Evolutionary conservation across 1,139 yeast species (phyloP), one percentile per base, ranked within the genome.

Genomic region (Nakaseomyces nivariensis): DNA sequence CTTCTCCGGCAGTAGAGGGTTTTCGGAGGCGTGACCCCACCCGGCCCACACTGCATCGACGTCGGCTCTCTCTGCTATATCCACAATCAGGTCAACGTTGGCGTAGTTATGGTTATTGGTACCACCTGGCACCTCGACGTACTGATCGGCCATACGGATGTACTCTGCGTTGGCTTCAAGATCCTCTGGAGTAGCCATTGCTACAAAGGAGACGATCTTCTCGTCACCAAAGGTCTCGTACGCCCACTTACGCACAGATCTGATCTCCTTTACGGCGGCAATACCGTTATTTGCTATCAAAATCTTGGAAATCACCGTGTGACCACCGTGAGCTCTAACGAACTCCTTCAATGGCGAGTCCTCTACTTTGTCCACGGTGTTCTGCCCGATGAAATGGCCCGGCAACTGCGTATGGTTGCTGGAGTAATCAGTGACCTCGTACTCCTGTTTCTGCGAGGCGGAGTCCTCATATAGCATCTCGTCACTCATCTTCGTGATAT

Each of bases 11-110:
- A 92, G 79, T 52, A 76, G 70, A 17, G 99, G 99, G 72, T 94
- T 92, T 72, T 92, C 99, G 26, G 96, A 87, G 37, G 99, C 99
- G 68, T 94, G 98, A 61, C 99, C 99, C 97, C 97, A 85, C 60
- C 99, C 99, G 36, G 99, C 98, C 99, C 99, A 92, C 53, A 92
- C 99, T 27, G 98, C 99, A 67, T 92, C 96, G 52, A 86, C 97
- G 58, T 88, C 80, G 48, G 96, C 84, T 72, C 97, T 84, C 73
- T 92, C 98, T 42, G 99, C 99, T 51, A 92, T 76, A 64, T 92
- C 99, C 47, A 92, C 97, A 69, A 92, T 92, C 57, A 92, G 76
- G 60, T 94, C 98, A 55, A 92, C 99, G 65, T 92, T 92, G 61
- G 99, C 98, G 67, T 90, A 90, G 71, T 92, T 92, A 72, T 92